Evolutionary conservation across 2,329 filamentous ascomycete species (phyloP), one percentile per base, ranked within the genome.

Genomic region (Sclerotinia trifoliorum): DNA sequence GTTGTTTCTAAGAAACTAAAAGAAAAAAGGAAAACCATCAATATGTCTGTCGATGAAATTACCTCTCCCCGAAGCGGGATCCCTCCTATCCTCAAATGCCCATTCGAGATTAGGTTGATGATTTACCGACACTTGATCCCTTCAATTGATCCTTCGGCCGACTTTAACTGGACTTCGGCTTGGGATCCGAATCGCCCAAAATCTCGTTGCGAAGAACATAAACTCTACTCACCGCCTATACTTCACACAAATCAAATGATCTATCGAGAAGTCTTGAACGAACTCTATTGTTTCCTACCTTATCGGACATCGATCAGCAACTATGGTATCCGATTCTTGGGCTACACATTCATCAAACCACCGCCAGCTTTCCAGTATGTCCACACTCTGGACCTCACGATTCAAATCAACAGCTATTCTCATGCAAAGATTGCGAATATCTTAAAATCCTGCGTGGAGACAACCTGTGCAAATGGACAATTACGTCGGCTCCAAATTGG

Each of bases 341-440:
- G 65, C 39, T 63, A 67, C 42, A 67, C 65, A 24, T 67, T 67
- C 26, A 44, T 67, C 5, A 42, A 67, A 3, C 65, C 65, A 46
- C 65, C 65, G 15, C 26, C 65, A 11, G 57, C 65, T 21, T 67
- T 67, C 24, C 65, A 49, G 19, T 67, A 55, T 32, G 46, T 67
- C 32, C 65, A 67, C 26, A 67, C 65, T 35, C n/a, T 67, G 49
- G 65, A 67, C 35, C 57, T 67, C 26, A 63, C 56, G 49, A 63
- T 67, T 11, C 65, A 67, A n/a, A 67, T 67, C 56, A 62, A 67
- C 39, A 63, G 57, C n/a, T 67, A 63, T 26, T 67, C 65, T 39
- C 65, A 67, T 35, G 2, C 51, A 48, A 67, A 67, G 39, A 63
- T 63, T 63, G 65, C 65, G 8, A 62, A 63, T 11, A 63, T 63